Evolutionary conservation across 805 yeast species (phyloP).

Genomic region (Wilhelminamyces savonicus): DNA sequence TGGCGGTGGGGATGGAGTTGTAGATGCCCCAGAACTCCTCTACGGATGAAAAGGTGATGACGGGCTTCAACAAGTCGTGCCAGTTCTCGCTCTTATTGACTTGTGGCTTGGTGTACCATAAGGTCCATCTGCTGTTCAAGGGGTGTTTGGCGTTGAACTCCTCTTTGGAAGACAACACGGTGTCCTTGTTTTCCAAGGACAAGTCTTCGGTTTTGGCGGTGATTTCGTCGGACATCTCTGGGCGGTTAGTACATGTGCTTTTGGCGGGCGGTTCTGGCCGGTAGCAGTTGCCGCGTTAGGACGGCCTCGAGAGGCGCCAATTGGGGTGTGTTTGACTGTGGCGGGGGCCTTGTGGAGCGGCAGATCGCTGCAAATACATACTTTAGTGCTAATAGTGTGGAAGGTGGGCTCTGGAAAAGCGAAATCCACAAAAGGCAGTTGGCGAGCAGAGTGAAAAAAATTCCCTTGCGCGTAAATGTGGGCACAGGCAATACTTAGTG

Average conservation of each 20-base stretch:
- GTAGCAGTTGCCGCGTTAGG: not conserved
- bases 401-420: no score
- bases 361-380: no score
- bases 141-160: constrained; percentile 82
- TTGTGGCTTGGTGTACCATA: constrained; percentile 96
- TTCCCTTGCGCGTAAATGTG: no score
- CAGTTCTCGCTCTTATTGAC: constrained; percentile 74
- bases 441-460: no score
- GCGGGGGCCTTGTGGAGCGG: no score
- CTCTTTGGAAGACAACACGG: constrained; percentile 54
- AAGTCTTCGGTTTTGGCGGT: constrained; percentile 38
- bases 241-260: not conserved
- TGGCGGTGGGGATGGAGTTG: constrained; percentile 88
- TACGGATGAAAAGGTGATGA: constrained; percentile 86
- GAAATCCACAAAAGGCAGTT: no score
- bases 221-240: constrained; percentile 43
- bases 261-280: not conserved
- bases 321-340: no score
- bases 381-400: no score
- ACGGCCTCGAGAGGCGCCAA: not conserved
- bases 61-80: constrained; percentile 89
- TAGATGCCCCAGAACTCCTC: constrained; percentile 99
- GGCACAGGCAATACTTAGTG: no score
- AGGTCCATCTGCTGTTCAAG: constrained; percentile 84
- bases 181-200: constrained; percentile 36